phyloP scores from a whole-genome alignment of 805 yeast genomes.

The Candida sithepensis region DNA sequence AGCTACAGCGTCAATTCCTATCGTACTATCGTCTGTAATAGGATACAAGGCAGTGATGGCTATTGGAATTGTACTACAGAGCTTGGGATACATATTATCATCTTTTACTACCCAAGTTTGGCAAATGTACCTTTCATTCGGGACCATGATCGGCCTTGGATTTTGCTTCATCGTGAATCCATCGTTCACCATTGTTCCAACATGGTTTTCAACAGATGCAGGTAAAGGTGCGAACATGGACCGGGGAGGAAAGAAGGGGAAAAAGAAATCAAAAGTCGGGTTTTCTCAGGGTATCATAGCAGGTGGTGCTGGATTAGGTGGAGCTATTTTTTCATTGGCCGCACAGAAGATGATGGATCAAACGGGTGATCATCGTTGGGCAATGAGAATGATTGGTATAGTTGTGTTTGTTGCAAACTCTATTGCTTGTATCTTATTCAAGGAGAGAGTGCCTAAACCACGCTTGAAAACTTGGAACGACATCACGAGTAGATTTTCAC shows the following conservation, averaged over 20 bases:
- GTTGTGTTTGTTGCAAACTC: conserved; percentile 37
- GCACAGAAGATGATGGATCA: conserved; percentile 31
- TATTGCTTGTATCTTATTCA: conserved; percentile 39
- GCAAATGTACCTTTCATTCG: conserved; percentile 50
- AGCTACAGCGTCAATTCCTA: conserved; percentile 9
- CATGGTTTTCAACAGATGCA: conserved; percentile 40
- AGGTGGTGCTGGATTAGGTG: conserved; percentile 40
- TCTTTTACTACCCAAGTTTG: conserved; percentile 43
- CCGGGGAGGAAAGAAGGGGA: neutral
- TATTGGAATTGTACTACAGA: conserved; percentile 29
- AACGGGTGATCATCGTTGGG: conserved; percentile 42
- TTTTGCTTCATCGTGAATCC: conserved; percentile 46
- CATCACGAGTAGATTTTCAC: conserved; percentile 2
- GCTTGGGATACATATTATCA: conserved; percentile 43
- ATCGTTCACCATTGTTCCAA: conserved; percentile 43
- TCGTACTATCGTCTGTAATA: conserved; percentile 8
- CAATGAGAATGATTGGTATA: conserved; percentile 36
- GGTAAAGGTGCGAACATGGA: conserved; percentile 1
- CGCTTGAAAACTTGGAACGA: neutral
- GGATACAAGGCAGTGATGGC: conserved; percentile 17
- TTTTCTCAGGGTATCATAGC: conserved; percentile 35
- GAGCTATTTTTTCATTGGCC: conserved; percentile 32
- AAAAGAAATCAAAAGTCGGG: conserved; percentile 36
- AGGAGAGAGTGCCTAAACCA: conserved; percentile 33
- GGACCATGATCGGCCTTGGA: conserved; percentile 46